Percentiles rank a stretch among this genome's conserved stretches.
These are phyloP conservation scores for Mycena latifolia DNA, from an alignment of 768 basidiomycete genomes.

Conservation along the genomic window DNA sequence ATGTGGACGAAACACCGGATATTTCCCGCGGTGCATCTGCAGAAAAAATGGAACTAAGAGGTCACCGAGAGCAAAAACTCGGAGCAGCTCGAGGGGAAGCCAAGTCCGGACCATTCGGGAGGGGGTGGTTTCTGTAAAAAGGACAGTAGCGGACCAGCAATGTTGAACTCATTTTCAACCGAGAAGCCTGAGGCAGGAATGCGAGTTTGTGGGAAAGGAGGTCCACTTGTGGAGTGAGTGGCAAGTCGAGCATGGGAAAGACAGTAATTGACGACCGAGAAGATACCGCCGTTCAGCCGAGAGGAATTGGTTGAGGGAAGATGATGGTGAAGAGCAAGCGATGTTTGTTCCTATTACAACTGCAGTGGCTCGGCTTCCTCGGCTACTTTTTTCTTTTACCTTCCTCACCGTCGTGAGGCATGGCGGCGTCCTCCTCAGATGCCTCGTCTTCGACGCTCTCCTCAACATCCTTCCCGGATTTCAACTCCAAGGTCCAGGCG, in stretches of 20 bases:
- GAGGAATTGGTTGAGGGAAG: too few relatives aligned
- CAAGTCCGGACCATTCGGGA: neutral
- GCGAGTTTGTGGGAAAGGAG: neutral
- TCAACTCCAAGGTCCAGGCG: slow-evolving; percentile 69
- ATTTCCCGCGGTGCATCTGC: slow-evolving; percentile 10
- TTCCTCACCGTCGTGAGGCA: neutral
- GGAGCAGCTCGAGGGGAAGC: neutral
- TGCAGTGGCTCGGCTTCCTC: too few relatives aligned
- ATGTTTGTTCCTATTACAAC: too few relatives aligned
- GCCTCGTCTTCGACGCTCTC: slow-evolving; percentile 19
- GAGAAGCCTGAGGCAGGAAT: neutral
- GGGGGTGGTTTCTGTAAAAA: neutral
- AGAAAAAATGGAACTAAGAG: neutral
- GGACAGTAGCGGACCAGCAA: too few relatives aligned
- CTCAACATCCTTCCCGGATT: slow-evolving; percentile 58
- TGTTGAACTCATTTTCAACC: too few relatives aligned
- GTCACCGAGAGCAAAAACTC: neutral
- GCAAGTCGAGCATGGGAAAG: too few relatives aligned
- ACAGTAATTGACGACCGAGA: too few relatives aligned
- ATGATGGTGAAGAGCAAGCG: too few relatives aligned
- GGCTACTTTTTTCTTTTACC: too few relatives aligned
- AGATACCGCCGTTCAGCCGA: too few relatives aligned
- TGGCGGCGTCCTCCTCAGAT: neutral
- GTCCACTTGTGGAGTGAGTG: too few relatives aligned
- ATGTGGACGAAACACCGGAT: slow-evolving; percentile 20